Evolutionary conservation across 768 basidiomycete genomes (phyloP), one percentile per base, ranked within the genome.

Genomic region (Pleurotus giganteus): DNA sequence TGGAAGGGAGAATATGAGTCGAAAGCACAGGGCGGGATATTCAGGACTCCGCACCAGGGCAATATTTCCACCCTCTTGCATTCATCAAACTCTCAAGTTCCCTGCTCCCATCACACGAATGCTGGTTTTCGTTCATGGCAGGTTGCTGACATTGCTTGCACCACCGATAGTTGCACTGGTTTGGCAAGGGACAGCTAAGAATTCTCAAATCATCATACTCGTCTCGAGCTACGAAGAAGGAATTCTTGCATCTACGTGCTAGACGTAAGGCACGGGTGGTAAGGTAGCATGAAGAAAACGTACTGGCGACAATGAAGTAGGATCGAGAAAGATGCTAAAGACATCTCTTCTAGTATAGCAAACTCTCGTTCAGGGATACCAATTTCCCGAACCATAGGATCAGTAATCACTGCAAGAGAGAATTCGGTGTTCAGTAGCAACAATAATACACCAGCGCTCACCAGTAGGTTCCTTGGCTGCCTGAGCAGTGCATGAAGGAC

Each of bases 41-140:
- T n/a, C n/a, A n/a, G n/a, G n/a, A n/a, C n/a, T n/a, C n/a, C 50
- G 17, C 32, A 57, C 80, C 75, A 45, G 80, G 80, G 58, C 82
- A 83, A 46, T 74, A 68, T 56, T 78, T 78, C 82, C 81, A 83
- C 13, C 80, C 80, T 8, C 69, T 60, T 58, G 69, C 47, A 31
- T 67, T 61, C 76, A 83, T 79, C 23, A 81, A 56, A 53, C 71
- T 63, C 4, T 74, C 68, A 6, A 82, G 66, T 61, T 82, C 81
- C 7, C 68, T 67, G 6, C 78, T 69, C 1, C 82, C 81, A 55
- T 82, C 81, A 59, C 81, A 82, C 0, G 77, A 78, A 60, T 80
- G 77, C 46, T 66, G 61, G 9, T 66, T 71, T 1, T 65, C 73
- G 2, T 57, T 61, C 2, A 62, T 71, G 59, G 49, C 65, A 56